A percentile compares a stretch with the other conserved stretches of the same genome.
phyloP scores from a whole-genome alignment of 495 filamentous ascomycete genomes.

The Oleoguttula mirabilis region DNA sequence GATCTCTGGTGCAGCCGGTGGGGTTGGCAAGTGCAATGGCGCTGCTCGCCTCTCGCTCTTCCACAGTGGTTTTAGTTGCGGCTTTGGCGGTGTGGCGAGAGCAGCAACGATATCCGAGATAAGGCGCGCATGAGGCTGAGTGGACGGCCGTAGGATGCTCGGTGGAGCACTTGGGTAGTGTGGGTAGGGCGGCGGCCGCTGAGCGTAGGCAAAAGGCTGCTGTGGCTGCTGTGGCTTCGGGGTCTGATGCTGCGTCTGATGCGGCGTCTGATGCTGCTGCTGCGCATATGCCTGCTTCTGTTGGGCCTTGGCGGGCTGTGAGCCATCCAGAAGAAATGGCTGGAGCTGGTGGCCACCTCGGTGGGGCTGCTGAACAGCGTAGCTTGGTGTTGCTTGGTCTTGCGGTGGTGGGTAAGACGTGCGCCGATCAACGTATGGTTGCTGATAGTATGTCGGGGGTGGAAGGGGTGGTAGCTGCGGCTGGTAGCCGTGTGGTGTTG shows the following conservation, averaged over 20 bases:
- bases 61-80: slow-evolving; percentile 6
- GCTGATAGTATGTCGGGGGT: slow-evolving; percentile 15
- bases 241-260: neutral
- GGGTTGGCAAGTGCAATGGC: slow-evolving; percentile 2
- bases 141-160: slow-evolving; percentile 1
- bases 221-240: neutral
- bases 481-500: slow-evolving; percentile 15
- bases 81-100: slow-evolving; percentile 10
- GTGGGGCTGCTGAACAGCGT: slow-evolving; percentile 16
- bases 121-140: neutral
- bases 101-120: slow-evolving; percentile 12
- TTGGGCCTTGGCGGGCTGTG: slow-evolving; percentile 5
- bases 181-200: neutral
- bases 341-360: slow-evolving; percentile 29
- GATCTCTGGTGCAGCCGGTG: neutral
- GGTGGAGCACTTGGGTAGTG: slow-evolving; percentile 3
- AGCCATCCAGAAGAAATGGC: slow-evolving; percentile 26
- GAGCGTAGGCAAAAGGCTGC: neutral
- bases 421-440: slow-evolving; percentile 17
- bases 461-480: slow-evolving; percentile 13
- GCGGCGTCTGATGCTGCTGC: slow-evolving; percentile 16
- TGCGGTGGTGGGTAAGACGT: slow-evolving; percentile 14
- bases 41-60: slow-evolving; percentile 10
- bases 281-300: slow-evolving; percentile 7
- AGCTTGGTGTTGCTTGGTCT: slow-evolving; percentile 12